Evolutionary conservation across 306 rosid genomes (phyloP), one percentile per base, ranked within the genome.

Genomic region (Acacia crassicarpa): DNA sequence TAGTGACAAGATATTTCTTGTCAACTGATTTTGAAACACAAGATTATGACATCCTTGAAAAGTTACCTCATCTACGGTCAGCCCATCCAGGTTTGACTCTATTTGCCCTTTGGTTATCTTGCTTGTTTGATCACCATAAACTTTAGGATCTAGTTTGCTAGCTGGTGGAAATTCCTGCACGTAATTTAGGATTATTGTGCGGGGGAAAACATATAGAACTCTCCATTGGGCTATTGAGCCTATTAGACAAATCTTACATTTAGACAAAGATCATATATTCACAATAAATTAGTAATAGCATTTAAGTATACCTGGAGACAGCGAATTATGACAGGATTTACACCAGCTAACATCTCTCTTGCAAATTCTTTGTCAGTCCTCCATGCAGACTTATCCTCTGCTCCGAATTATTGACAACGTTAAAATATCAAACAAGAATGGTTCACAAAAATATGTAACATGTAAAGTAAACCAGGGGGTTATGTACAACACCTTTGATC

Each of bases 311-410:
- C 98, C 63, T 87, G 70, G 67, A 94, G 93, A 78, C 89, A 81
- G 25, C 79, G 45, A 73, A 95, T 95, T 66, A 81, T 25, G 79
- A 90, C 85, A 38, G 98, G 98, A 81, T 93, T 84, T 25, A 91
- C 83, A 75, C 98, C 98, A 2, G 98, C 98, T 58, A 95, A 63
- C 95, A 95, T 91, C 81, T 95, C 98, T 86, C 98, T 91, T 8
- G 95, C 88, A 83, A 95, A 93, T 78, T 95, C 98, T 75, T 95
- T 94, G 38, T 95, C 98, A 0, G 95, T 90, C 65, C 91, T 89
- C 98, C 99, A 95, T 11, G 95, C 93, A 33, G 87, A 82, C 83
- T 78, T 86, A 77, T 90, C 88, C 83, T 89, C 99, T 95, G 78
- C 82, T 67, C 89, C 82, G 82, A 81, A 80, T 74, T 73, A 85